Evolutionary conservation across 1,139 yeast species (phyloP).

Genomic region (Keqinozyma sinolaborantium): DNA sequence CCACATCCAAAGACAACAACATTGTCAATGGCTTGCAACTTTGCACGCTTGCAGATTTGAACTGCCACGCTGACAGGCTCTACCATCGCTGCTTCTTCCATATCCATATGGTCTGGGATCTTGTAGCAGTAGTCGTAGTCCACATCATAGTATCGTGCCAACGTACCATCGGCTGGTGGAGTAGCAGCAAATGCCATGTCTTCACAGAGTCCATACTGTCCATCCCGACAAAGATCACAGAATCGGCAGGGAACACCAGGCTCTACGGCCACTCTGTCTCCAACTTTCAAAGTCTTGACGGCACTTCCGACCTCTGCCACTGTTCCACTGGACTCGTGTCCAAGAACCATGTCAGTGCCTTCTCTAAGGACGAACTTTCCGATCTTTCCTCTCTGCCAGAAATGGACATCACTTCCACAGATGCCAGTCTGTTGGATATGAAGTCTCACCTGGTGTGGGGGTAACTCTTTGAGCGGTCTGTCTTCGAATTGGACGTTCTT

Average conservation of each 20-base stretch:
- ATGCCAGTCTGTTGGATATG: constrained; percentile 56
- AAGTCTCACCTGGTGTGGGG: constrained; percentile 10
- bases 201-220: constrained; percentile 77
- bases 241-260: constrained; percentile 73
- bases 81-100: constrained; percentile 29
- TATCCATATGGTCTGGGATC: constrained; percentile 25
- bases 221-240: constrained; percentile 70
- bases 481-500: constrained; percentile 59
- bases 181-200: constrained; percentile 87
- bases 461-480: constrained; percentile 43
- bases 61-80: constrained; percentile 31
- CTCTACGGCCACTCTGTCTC: constrained; percentile 80
- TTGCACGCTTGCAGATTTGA: constrained; percentile 26
- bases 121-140: constrained; percentile 61
- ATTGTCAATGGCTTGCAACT: constrained; percentile 20
- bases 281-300: constrained; percentile 59
- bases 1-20: constrained; percentile 31
- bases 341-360: constrained; percentile 59
- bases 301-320: constrained; percentile 62
- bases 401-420: constrained; percentile 87
- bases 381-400: constrained; percentile 73
- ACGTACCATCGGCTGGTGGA: constrained; percentile 60
- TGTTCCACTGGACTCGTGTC: constrained; percentile 75
- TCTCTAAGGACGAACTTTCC: constrained; percentile 64
- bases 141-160: constrained; percentile 57